Base-by-base conservation (phyloP, 371 early-diverging fungal species). In the Rhizopus arrhizus region DNA sequence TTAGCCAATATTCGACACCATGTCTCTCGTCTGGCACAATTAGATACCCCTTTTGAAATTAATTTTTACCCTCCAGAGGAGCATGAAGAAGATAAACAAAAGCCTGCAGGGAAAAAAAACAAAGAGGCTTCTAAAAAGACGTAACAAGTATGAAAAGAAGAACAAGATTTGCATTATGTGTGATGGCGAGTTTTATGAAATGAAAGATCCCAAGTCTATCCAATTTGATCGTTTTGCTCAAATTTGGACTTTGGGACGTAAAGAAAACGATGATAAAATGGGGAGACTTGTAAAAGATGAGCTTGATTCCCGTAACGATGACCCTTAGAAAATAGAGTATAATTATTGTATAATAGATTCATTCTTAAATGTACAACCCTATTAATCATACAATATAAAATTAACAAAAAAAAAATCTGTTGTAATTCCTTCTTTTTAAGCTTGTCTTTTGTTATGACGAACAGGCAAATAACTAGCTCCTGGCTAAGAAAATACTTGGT, bases 161-260 rank as follows among this genome's bases (percentile, higher is more conserved):
- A 76, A 76, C 36, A 65, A 75, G 36, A 76, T 84, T 9, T 83
- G 82, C 61, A 77, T 83, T 48, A 86, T 87, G 87, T 82, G 84
- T 62, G 87, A 87, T 69, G 87, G 87, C 34, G 87, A 87, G 64
- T 87, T 87, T 51, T 82, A 83, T 51, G 77, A 81, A 47, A 56
- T 85, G 53, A 82, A 81, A 56, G 75, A 75, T 28, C 85, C 86
- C 8, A 81, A 80, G 46, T 57, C 69, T 29, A 60, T 87, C 10
- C 76, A 66, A n/a, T 74, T 85, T 6, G 60, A 68, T 22, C 77
- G 85, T 28, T 80, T 66, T 60, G 81, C 83, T 16, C 81, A 81
- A 46, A 81, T 87, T 13, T 85, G 79, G 77, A 81, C 84, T 4
- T 59, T 86, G 7, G 87, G 87, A 12, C 43, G n/a, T n/a, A 69